Conservation (phyloP, 192 early-diverging fungal genomes). For the Spizellomyces sp. region DNA sequence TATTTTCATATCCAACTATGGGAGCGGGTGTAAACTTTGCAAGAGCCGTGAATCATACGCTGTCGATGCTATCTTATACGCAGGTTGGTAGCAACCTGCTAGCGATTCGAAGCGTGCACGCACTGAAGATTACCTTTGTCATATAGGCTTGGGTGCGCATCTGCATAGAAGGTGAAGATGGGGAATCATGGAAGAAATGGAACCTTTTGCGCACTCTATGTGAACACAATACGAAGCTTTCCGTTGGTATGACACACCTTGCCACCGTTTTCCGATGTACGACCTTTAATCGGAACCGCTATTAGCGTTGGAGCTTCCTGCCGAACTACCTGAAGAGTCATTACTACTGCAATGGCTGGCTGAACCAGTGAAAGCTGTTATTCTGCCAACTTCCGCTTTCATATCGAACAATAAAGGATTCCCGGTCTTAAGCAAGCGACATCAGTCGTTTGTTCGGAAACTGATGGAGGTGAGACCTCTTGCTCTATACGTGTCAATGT, state of each 20-base stretch:
- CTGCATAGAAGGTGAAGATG: slow-evolving; percentile 32
- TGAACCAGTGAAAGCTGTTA: slow-evolving; percentile 81
- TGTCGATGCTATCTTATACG: slow-evolving; percentile 43
- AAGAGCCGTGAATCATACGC: slow-evolving; percentile 39
- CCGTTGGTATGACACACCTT: slow-evolving; percentile 43
- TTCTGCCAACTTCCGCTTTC: slow-evolving; percentile 76
- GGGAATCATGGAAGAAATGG: slow-evolving; percentile 75
- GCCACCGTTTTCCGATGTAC: background rate
- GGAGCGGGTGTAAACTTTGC: slow-evolving; percentile 59
- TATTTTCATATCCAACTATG: slow-evolving; percentile 49
- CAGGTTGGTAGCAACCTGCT: slow-evolving; percentile 17
- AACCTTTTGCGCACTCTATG: slow-evolving; percentile 74
- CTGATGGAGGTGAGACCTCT: slow-evolving; percentile 35
- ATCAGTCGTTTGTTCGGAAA: slow-evolving; percentile 70
- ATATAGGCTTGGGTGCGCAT: slow-evolving; percentile 49
- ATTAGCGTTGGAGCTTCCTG: slow-evolving; percentile 60
- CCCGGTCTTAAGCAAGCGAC: slow-evolving; percentile 80
- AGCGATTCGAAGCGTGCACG: too few species aligned
- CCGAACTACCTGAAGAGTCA: slow-evolving; percentile 47
- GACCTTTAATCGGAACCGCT: slow-evolving; percentile 28
- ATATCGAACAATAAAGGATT: slow-evolving; percentile 78
- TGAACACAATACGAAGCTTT: slow-evolving; percentile 67
- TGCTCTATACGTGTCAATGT: background rate
- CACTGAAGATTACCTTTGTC: too few species aligned
- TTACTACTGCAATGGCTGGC: slow-evolving; percentile 74